Evolutionary conservation across 208 protist genomes (phyloP), one percentile per base, ranked within the genome.

Genomic region (Leishmania major): DNA sequence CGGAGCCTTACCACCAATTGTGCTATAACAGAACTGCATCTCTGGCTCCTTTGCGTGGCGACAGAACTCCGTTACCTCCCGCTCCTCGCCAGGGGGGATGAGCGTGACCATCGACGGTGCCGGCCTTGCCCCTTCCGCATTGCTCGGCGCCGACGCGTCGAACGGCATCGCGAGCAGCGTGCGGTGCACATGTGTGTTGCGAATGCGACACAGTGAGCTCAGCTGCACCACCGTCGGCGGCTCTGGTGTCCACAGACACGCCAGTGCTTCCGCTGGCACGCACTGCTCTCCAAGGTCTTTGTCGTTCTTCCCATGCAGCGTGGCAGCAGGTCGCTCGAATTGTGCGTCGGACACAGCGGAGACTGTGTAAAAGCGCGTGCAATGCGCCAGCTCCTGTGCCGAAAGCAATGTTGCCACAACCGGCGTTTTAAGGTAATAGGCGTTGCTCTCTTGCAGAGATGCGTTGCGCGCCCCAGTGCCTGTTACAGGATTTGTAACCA

Each of bases 21-120:
- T 71, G 60, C 67, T 47, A 57, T 88, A 88, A 40, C 80, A 70
- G n/a, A 88, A 89, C 55, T 80, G 81, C 43, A 90, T 64, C 82
- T 87, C 79, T 5, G 80, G 83, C 43, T 85, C 86, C 11, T 49
- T 77, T 10, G 83, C 74, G 66, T 79, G 49, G 2, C 77, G 62
- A 45, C 73, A 22, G 66, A 86, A 82, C 10, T 66, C 60, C 25
- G 49, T 53, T 62, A 86, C 53, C 74, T 82, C 83, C 5, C 77
- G 73, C 22, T 69, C 70, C 35, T 49, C 64, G 0, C 74, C 78
- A 35, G 78, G 83, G 15, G 83, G 74, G 10, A 85, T 75, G 51
- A 51, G 17, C 7, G 60, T 81, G 40, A 77, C 84, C 22, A 85
- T 60, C n/a, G 74, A 37, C 53, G 78, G 75, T 47, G 83, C 80